Conservation (phyloP, 2,329 filamentous ascomycete genomes). For the Hypoxylon sp. region DNA sequence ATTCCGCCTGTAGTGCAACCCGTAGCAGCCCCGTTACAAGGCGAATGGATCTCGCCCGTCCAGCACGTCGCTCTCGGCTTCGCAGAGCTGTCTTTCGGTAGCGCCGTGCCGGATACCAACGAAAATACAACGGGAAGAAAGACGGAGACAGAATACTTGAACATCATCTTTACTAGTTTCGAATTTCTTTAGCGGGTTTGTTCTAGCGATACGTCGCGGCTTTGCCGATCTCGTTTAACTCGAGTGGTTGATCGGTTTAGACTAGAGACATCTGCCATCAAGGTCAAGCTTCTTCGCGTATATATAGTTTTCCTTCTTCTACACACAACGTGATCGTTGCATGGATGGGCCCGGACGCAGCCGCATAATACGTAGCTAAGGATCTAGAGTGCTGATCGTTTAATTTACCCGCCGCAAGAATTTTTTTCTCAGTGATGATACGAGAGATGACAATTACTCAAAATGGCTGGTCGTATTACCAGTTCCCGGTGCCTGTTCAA, state of each 20-base stretch:
- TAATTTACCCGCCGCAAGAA: constrained; percentile 32
- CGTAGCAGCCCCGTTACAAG: constrained; percentile 29
- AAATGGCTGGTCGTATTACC: constrained; percentile 30
- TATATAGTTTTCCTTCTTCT: constrained; percentile 5
- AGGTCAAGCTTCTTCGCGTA: constrained; percentile 21
- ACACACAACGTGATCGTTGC: constrained; percentile 14
- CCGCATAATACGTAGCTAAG: constrained; percentile 17
- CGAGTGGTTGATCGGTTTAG: neutral
- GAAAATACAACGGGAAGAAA: constrained; percentile 31
- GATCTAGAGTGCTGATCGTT: constrained; percentile 23
- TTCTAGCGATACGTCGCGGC: constrained; percentile 1
- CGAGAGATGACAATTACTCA: constrained; percentile 20
- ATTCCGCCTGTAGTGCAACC: constrained; percentile 41
- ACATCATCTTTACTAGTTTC: constrained; percentile 29
- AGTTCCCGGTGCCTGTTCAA: constrained; percentile 33
- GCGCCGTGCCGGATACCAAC: constrained; percentile 25
- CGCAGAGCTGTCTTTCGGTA: constrained; percentile 3
- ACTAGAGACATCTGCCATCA: neutral
- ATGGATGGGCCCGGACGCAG: constrained; percentile 8
- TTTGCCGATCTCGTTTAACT: neutral
- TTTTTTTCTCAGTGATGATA: constrained; percentile 4
- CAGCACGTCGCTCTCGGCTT: constrained; percentile 31
- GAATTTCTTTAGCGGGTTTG: neutral
- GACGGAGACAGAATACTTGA: constrained; percentile 21
- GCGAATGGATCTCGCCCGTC: constrained; percentile 37